These are phyloP conservation scores for Dioscorea cayenensis DNA, from an alignment of 116 monocot species.

Conservation along the genomic window DNA sequence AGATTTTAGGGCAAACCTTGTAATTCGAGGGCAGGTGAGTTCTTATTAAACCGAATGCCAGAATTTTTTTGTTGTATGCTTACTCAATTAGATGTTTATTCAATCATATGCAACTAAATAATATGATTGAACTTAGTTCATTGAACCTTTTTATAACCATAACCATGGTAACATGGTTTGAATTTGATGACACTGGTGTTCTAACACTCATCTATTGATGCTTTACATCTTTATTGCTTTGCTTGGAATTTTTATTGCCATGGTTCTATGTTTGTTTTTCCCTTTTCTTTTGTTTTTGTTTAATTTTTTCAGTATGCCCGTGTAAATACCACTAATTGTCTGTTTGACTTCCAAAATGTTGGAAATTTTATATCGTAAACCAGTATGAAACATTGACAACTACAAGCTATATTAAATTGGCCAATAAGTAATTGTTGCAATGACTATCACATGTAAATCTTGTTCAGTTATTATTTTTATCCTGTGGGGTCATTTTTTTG, in stretches of 20 bases:
- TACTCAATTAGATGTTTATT: neutral
- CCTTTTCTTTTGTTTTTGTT: too few relatives aligned
- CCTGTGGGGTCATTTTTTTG: neutral
- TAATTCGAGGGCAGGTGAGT: constrained; percentile 45
- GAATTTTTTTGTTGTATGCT: neutral
- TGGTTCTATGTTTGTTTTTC: neutral
- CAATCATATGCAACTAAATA: neutral
- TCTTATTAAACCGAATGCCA: neutral
- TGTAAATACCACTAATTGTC: too few relatives aligned
- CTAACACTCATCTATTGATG: too few relatives aligned
- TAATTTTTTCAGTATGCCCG: too few relatives aligned
- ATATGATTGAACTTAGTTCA: too few relatives aligned
- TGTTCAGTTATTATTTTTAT: neutral
- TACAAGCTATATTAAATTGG: neutral
- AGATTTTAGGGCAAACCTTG: constrained; percentile 84
- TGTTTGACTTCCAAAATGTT: too few relatives aligned
- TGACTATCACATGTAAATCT: neutral
- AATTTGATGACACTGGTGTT: too few relatives aligned
- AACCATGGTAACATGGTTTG: too few relatives aligned
- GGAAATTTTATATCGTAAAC: neutral
- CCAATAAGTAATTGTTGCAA: neutral
- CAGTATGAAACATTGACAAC: neutral
- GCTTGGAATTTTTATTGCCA: neutral
- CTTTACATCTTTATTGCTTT: too few relatives aligned
- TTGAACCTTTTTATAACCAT: too few relatives aligned